phyloP scores from a whole-genome alignment of 176 grass and related monocot species.

The Hsuehochloa calcarea region DNA sequence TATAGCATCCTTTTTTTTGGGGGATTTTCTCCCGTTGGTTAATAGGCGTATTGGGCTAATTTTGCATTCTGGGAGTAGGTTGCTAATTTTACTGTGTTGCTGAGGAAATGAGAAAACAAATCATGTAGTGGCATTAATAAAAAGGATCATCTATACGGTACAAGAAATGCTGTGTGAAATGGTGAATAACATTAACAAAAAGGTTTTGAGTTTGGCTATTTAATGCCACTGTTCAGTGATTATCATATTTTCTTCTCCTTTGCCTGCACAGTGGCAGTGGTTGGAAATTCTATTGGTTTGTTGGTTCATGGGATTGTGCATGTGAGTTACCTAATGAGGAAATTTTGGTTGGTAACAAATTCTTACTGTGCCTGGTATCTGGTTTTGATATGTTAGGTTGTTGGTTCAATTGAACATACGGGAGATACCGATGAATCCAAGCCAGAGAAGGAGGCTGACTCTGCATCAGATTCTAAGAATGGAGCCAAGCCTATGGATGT shows the following conservation, averaged over 20 bases:
- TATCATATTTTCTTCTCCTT: neutral
- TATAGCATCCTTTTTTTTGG: neutral
- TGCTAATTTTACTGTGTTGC: neutral
- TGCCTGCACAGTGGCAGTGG: neutral
- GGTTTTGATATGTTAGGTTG: conserved; percentile 52
- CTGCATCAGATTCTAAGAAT: conserved; percentile 71
- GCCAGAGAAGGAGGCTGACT: conserved; percentile 70
- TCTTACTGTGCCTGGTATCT: neutral
- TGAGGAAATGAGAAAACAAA: neutral
- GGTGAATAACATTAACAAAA: neutral
- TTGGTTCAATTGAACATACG: conserved; percentile 81
- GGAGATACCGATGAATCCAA: conserved; percentile 59
- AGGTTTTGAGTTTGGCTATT: neutral
- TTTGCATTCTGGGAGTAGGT: conserved; percentile 8
- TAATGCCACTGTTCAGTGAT: neutral
- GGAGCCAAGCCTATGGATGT: conserved; percentile 65
- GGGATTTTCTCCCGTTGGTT: neutral
- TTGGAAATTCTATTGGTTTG: neutral
- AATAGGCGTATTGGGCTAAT: neutral
- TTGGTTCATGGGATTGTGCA: conserved; percentile 2
- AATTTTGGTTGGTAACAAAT: neutral
- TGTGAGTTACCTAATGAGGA: neutral
- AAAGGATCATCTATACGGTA: neutral
- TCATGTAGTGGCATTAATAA: neutral
- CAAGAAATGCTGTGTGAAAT: neutral